Conservation (phyloP, 352 stramenopile genomes). For the Pythium plurisporium region DNA sequence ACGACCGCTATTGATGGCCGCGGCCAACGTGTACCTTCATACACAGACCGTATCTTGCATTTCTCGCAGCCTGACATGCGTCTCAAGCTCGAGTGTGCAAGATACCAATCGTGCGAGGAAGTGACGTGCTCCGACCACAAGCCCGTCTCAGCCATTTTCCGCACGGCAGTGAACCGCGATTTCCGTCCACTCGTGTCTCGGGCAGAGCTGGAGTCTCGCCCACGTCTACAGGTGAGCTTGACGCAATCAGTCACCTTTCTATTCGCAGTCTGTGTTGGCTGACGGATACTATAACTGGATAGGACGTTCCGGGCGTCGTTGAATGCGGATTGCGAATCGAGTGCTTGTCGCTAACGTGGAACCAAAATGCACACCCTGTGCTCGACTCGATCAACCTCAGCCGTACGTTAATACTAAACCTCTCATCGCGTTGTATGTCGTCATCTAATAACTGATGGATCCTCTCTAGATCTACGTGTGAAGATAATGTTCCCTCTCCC, state of each 20-base stretch:
- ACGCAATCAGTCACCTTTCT: too few species aligned
- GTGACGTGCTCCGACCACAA: constrained; percentile 83
- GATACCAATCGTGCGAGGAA: constrained; percentile 73
- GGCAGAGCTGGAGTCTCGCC: constrained; percentile 37
- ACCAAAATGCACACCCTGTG: constrained; percentile 24
- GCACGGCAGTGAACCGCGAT: constrained; percentile 58
- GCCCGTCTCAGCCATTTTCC: constrained; percentile 69
- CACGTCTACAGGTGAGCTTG: constrained; percentile 43
- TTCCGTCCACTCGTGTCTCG: constrained; percentile 45
- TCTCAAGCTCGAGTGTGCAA: constrained; percentile 50
- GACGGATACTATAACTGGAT: background rate
- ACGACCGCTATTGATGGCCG: constrained; percentile 53
- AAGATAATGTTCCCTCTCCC: constrained; percentile 76
- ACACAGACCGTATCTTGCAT: constrained; percentile 88
- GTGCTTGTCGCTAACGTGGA: constrained; percentile 50
- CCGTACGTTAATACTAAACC: constrained; percentile 15
- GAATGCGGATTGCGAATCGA: constrained; percentile 56
- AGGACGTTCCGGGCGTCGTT: constrained; percentile 50
- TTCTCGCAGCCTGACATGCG: constrained; percentile 71
- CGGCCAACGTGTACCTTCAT: constrained; percentile 75
- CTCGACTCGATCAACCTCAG: constrained; percentile 18
- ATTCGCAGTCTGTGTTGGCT: background rate
- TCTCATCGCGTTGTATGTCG: background rate
- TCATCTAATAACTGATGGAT: too few species aligned
- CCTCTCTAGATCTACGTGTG: constrained; percentile 26